Conservation (phyloP, 768 basidiomycete species). For the Suillus subaureus region DNA sequence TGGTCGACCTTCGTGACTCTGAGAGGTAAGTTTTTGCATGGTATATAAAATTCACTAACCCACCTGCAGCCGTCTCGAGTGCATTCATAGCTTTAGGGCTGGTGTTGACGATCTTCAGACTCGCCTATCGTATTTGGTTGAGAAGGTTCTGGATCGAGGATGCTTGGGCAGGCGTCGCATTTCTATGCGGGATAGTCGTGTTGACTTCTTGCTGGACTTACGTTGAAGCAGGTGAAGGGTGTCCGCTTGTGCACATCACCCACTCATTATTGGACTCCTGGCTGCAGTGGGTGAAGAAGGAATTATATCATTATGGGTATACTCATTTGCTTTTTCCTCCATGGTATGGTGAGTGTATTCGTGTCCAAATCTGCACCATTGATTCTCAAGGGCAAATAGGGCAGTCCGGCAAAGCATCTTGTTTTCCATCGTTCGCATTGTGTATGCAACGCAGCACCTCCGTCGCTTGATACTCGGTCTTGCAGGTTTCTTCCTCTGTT, state of each 20-base stretch:
- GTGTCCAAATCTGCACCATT: neutral
- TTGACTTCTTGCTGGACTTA: slow-evolving; percentile 16
- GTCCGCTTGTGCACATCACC: neutral
- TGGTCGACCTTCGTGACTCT: neutral
- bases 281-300: neutral
- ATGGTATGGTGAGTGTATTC: slow-evolving; percentile 19
- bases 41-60: neutral
- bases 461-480: slow-evolving; percentile 12
- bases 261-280: neutral
- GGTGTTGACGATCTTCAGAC: slow-evolving; percentile 17
- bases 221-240: slow-evolving; percentile 7
- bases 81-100: slow-evolving; percentile 13
- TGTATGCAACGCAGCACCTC: slow-evolving; percentile 17
- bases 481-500: slow-evolving; percentile 12
- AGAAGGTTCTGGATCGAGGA: slow-evolving; percentile 26
- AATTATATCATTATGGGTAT: slow-evolving; percentile 17
- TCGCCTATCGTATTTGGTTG: slow-evolving; percentile 24
- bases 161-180: slow-evolving; percentile 19
- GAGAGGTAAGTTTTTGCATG: neutral
- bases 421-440: slow-evolving; percentile 20
- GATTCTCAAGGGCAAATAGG: slow-evolving; percentile 12
- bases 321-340: slow-evolving; percentile 15
- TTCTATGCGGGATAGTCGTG: slow-evolving; percentile 16
- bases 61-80: slow-evolving; percentile 13
- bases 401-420: slow-evolving; percentile 25